Conservation (phyloP, 192 early-diverging fungal genomes). For the Backusella australiensis region DNA sequence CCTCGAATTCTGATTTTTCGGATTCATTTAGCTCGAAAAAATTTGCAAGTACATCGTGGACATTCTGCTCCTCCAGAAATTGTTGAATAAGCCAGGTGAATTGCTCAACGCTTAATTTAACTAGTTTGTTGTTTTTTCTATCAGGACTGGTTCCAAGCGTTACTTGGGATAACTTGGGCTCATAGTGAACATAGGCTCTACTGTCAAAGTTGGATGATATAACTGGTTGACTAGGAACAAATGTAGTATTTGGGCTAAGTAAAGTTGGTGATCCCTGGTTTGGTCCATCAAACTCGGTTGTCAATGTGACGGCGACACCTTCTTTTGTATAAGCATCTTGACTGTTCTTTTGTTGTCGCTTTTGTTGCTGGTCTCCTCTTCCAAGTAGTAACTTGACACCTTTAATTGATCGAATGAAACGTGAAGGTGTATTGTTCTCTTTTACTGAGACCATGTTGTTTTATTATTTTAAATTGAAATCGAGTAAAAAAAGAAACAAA, state of each 20-base stretch:
- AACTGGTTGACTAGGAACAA: neutral
- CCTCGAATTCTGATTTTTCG: neutral
- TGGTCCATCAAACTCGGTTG: neutral
- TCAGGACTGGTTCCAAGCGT: conserved; percentile 16
- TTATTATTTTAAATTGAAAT: neutral
- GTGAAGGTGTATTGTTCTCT: neutral
- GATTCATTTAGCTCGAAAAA: conserved; percentile 1
- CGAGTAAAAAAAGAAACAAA: neutral
- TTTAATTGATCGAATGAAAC: neutral
- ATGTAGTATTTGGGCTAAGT: neutral
- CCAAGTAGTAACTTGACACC: neutral
- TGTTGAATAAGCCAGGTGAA: conserved; percentile 27
- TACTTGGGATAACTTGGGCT: conserved; percentile 9
- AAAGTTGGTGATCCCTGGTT: neutral
- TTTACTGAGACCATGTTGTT: neutral
- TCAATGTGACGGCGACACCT: conserved; percentile 4
- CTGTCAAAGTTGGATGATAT: neutral
- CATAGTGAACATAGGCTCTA: conserved; percentile 3
- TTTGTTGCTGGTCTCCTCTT: conserved; percentile 3
- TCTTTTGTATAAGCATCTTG: conserved; percentile 1
- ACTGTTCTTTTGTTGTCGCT: neutral
- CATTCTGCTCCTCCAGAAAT: conserved; percentile 25
- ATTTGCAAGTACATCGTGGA: neutral
- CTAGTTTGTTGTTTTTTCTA: neutral
- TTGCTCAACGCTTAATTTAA: conserved; percentile 19